Base-by-base conservation (phyloP, 2,329 filamentous ascomycete genomes). In the Microdochium paspali region DNA sequence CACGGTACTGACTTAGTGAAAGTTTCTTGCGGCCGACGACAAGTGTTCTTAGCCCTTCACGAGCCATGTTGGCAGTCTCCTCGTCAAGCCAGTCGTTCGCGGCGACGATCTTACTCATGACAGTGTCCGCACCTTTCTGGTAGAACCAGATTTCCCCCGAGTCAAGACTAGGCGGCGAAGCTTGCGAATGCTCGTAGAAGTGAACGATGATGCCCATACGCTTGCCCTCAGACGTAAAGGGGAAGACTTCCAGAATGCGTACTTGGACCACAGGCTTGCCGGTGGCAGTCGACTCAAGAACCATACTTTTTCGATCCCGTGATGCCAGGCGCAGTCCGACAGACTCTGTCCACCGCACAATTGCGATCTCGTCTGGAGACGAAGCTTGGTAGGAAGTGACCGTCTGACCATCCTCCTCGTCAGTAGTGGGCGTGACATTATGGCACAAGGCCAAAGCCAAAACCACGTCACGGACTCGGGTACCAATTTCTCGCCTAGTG, bases 31-130 rank as follows among this genome's bases (percentile, higher is more conserved):
- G 81, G n/a, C 93, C 94, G 24, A 98, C 86, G 5, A 98, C 93
- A 5, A 98, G 75, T 1, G 93, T 98, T 49, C 93, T 84, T 45
- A 98, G 72, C 32, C 93, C 93, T 72, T 98, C 94, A 44, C 93
- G 83, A 5, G 94, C 94, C 94, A 98, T 98, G 63, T 98, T 98
- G n/a, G 89, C 88, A 0, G 93, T 97, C 65, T 98, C 93, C 65
- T 98, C 93, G 56, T 98, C 93, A 0, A 98, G 80, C 94, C 93
- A 98, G 69, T 98, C 93, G 60, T 97, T 98, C 18, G 90, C 82
- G 7, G 86, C 88, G 30, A 98, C 93, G 54, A 98, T 97, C 3
- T 84, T 78, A n/a, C 84, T 80, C 94, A 98, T 98, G 53, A 98
- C 91, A 0, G 93, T 97, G 63, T 98, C 94, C 2, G 93, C 94